phyloP scores from a whole-genome alignment of 208 protist species.

The Angomonas ambiguus region DNA sequence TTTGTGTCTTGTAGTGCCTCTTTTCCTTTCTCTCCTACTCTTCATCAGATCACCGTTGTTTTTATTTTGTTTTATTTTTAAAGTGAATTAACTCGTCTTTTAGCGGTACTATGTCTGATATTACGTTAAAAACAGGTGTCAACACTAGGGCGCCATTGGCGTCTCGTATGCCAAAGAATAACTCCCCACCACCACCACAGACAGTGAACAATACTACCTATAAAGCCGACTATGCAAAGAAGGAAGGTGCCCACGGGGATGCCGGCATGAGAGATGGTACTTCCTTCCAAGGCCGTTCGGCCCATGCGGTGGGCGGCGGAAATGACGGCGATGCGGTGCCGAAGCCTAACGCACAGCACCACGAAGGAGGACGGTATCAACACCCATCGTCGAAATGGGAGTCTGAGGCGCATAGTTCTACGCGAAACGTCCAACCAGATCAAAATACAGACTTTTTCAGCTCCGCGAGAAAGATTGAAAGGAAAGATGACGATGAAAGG shows the following conservation, averaged over 20 bases:
- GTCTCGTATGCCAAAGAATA: constrained; percentile 41
- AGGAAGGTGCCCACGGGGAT: not conserved
- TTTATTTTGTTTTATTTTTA: constrained; percentile 4
- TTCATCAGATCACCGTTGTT: not conserved
- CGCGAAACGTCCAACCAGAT: constrained; percentile 40
- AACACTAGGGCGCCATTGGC: constrained; percentile 62
- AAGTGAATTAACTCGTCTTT: not conserved
- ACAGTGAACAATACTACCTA: not conserved
- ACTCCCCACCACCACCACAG: constrained; percentile 10
- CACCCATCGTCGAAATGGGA: constrained; percentile 29
- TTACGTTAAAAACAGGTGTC: constrained; percentile 67
- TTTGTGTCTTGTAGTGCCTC: not conserved
- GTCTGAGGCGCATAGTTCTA: constrained; percentile 48
- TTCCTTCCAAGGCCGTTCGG: no score
- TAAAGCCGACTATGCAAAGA: not conserved
- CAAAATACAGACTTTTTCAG: constrained; percentile 60
- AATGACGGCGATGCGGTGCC: not conserved
- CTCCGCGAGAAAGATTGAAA: constrained; percentile 63
- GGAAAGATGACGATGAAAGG: constrained; percentile 58
- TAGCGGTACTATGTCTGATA: constrained; percentile 21
- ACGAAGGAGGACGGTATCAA: not conserved
- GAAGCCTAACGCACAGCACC: no score
- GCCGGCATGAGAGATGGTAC: not conserved
- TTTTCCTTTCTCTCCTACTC: not conserved
- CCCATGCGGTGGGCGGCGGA: not conserved